Conservation (phyloP, 2,329 filamentous ascomycete species). For the Nemania sp. region DNA sequence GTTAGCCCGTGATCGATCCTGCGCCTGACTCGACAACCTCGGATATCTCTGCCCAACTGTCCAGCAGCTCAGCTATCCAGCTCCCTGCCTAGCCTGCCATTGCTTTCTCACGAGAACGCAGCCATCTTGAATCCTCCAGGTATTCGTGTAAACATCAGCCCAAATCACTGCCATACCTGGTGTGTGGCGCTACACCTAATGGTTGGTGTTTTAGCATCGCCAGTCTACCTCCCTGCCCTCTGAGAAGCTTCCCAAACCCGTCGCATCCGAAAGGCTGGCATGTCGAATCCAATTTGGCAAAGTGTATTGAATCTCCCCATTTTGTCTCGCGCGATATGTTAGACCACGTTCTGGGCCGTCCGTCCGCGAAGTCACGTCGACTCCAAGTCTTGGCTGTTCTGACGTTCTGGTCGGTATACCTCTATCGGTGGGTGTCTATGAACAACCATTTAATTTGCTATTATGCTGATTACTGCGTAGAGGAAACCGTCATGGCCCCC, state of each 20-base stretch:
- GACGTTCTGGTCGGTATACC: conserved; percentile 86
- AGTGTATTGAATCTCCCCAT: background rate
- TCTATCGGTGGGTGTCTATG: conserved; percentile 72
- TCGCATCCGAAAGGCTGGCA: conserved; percentile 10
- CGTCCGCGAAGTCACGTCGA: conserved; percentile 87
- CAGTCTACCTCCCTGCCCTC: background rate
- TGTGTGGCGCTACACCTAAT: background rate
- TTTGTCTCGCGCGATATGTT: conserved; percentile 49
- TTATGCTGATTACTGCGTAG: conserved; percentile 48
- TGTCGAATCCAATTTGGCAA: conserved; percentile 8
- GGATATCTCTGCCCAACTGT: too few relatives aligned
- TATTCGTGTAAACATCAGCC: too few relatives aligned
- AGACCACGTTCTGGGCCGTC: conserved; percentile 91
- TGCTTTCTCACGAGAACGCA: conserved; percentile 1
- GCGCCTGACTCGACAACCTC: conserved; percentile 19
- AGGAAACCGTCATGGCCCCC: conserved; percentile 88
- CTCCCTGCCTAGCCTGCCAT: background rate
- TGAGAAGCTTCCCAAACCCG: background rate
- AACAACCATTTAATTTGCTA: background rate
- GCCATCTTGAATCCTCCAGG: too few relatives aligned
- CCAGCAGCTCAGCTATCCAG: background rate
- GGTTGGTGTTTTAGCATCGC: background rate
- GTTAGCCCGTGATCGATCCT: conserved; percentile 6
- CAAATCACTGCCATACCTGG: background rate
- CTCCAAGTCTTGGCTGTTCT: conserved; percentile 91